These are phyloP conservation scores for Corrigiola litoralis DNA, from an alignment of 179 eudicot species.

Conservation along the genomic window DNA sequence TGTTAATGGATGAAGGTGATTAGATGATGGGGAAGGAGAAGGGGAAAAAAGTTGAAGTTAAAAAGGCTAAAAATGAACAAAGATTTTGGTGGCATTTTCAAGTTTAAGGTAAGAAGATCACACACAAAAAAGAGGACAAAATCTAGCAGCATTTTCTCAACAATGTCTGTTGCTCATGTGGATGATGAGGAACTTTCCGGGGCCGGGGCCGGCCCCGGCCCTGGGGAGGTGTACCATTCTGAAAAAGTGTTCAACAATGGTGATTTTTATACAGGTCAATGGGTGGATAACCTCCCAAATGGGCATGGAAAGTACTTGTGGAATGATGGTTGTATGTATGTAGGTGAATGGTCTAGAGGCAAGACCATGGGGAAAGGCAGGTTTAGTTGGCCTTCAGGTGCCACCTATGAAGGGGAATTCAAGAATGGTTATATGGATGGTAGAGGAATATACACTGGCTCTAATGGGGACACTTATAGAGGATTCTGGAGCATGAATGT, in stretches of 20 bases:
- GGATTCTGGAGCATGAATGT: slow-evolving; percentile 69
- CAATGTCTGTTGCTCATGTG: slow-evolving; percentile 94
- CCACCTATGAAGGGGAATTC: slow-evolving; percentile 90
- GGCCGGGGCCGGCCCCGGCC: slow-evolving; percentile 8
- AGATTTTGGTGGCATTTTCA: slow-evolving; percentile 50
- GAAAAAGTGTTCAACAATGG: slow-evolving; percentile 65
- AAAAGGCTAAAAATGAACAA: slow-evolving; percentile 40
- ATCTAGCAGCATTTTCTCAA: slow-evolving; percentile 48
- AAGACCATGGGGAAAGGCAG: slow-evolving; percentile 64
- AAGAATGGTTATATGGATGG: slow-evolving; percentile 83
- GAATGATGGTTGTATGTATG: slow-evolving; percentile 92
- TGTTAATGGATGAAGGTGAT: slow-evolving; percentile 19
- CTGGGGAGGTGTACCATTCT: slow-evolving; percentile 32
- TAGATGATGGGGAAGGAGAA: neutral
- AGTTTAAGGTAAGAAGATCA: slow-evolving; percentile 67
- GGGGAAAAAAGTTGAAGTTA: neutral
- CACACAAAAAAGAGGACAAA: slow-evolving; percentile 52
- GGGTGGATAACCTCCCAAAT: slow-evolving; percentile 54
- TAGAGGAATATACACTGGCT: slow-evolving; percentile 56
- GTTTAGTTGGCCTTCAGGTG: slow-evolving; percentile 89
- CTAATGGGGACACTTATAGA: slow-evolving; percentile 54
- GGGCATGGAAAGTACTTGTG: slow-evolving; percentile 79
- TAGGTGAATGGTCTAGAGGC: slow-evolving; percentile 78
- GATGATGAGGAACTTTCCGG: slow-evolving; percentile 52
- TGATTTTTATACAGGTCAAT: slow-evolving; percentile 67